These are phyloP conservation scores for Aspergillus alliaceus DNA, from an alignment of 2,329 filamentous ascomycete genomes.

Conservation along the genomic window DNA sequence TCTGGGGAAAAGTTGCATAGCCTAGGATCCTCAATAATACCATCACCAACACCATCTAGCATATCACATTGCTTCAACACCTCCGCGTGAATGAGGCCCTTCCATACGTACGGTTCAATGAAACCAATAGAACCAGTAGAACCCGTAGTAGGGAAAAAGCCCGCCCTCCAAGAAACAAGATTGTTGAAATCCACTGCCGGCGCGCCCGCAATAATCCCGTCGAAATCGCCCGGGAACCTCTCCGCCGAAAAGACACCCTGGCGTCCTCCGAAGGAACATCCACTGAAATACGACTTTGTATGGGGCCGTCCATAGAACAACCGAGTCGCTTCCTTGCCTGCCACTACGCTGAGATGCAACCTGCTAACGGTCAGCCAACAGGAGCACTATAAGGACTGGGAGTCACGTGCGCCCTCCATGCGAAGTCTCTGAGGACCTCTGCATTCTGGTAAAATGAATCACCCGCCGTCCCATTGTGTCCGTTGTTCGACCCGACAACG, in stretches of 20 bases:
- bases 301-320: slow-evolving; percentile 5
- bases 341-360: neutral
- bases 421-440: slow-evolving; percentile 3
- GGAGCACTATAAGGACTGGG: neutral
- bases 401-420: slow-evolving; percentile 10
- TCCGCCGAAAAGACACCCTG: slow-evolving; percentile 7
- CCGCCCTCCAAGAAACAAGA: slow-evolving; percentile 38
- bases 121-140: slow-evolving; percentile 23
- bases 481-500: slow-evolving; percentile 10
- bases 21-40: slow-evolving; percentile 46
- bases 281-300: slow-evolving; percentile 9
- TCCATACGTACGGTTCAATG: slow-evolving; percentile 31
- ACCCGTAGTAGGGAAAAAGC: slow-evolving; percentile 39
- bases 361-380: neutral
- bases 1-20: slow-evolving; percentile 6
- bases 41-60: slow-evolving; percentile 51
- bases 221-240: slow-evolving; percentile 17
- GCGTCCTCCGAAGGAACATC: slow-evolving; percentile 6
- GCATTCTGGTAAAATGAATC: neutral
- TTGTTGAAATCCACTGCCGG: slow-evolving; percentile 44
- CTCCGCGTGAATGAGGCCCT: slow-evolving; percentile 46
- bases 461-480: slow-evolving; percentile 8
- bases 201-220: slow-evolving; percentile 47
- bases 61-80: slow-evolving; percentile 53
- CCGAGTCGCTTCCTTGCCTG: slow-evolving; percentile 3